These are phyloP conservation scores for Schizothecium vesticola DNA, from an alignment of 495 filamentous ascomycete species.

Conservation along the genomic window DNA sequence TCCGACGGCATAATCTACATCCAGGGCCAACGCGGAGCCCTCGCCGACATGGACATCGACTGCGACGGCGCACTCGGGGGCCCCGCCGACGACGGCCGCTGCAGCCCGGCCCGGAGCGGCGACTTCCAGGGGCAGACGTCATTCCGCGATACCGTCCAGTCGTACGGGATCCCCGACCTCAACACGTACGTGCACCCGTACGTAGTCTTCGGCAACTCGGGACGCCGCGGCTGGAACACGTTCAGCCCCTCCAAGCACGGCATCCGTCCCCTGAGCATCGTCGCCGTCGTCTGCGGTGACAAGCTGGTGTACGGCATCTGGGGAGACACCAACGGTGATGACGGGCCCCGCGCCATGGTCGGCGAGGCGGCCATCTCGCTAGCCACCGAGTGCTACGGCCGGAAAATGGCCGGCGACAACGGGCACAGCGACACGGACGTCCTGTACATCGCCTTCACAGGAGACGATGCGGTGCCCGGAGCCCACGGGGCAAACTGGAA, in stretches of 20 bases:
- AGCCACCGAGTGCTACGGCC: conserved; percentile 50
- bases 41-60: conserved; percentile 61
- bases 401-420: conserved; percentile 40
- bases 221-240: conserved; percentile 32
- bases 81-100: conserved; percentile 42
- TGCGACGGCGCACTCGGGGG: conserved; percentile 54
- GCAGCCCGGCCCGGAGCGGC: conserved; percentile 35
- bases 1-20: conserved; percentile 32
- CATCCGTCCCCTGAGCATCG: conserved; percentile 54
- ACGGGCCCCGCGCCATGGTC: conserved; percentile 38
- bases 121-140: conserved; percentile 51
- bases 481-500: conserved; percentile 45
- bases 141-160: conserved; percentile 44
- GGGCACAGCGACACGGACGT: conserved; percentile 48
- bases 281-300: conserved; percentile 59
- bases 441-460: conserved; percentile 52
- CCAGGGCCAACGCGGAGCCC: conserved; percentile 25
- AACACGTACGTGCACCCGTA: conserved; percentile 60
- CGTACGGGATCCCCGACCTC: conserved; percentile 49
- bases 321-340: conserved; percentile 60
- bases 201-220: conserved; percentile 60
- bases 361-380: conserved; percentile 56
- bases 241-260: conserved; percentile 47
- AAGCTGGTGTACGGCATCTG: conserved; percentile 60
- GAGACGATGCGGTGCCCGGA: conserved; percentile 45